phyloP scores from a whole-genome alignment of 768 basidiomycete genomes.

The Erythrobasidium yunnanense region DNA sequence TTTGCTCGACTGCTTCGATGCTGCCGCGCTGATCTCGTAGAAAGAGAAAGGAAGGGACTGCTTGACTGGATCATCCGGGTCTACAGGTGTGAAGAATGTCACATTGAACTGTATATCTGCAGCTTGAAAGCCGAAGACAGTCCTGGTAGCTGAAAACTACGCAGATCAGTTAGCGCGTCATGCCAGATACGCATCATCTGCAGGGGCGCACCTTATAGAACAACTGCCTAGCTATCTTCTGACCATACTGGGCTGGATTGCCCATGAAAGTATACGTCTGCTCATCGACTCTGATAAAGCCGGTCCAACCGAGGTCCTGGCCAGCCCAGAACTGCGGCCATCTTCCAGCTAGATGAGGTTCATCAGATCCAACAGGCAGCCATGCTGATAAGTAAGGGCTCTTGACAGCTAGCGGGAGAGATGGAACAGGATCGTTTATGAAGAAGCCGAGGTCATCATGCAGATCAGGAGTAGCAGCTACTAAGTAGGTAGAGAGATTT shows the following conservation, averaged over 20 bases:
- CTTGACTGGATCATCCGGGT: constrained; percentile 1
- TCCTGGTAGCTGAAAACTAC: not conserved
- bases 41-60: not conserved
- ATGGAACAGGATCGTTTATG: not conserved
- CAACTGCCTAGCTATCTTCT: not conserved
- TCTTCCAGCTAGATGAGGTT: not conserved
- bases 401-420: not conserved
- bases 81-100: not conserved
- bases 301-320: not conserved
- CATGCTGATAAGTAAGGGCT: not conserved
- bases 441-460: no score
- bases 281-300: not conserved
- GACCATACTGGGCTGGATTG: not conserved
- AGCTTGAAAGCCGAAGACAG: constrained; percentile 1
- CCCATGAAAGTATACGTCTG: not conserved
- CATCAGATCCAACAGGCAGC: not conserved
- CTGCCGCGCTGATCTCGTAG: not conserved
- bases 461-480: no score
- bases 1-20: not conserved
- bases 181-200: no score
- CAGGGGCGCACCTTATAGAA: not conserved
- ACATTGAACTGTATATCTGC: not conserved
- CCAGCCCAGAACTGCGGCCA: not conserved
- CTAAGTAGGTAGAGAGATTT: no score
- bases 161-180: no score